A percentile compares a stretch with the other conserved stretches of the same genome.
Evolutionary conservation across 2,329 filamentous ascomycete genomes (phyloP).

Genomic region (Penicillium polonicum): DNA sequence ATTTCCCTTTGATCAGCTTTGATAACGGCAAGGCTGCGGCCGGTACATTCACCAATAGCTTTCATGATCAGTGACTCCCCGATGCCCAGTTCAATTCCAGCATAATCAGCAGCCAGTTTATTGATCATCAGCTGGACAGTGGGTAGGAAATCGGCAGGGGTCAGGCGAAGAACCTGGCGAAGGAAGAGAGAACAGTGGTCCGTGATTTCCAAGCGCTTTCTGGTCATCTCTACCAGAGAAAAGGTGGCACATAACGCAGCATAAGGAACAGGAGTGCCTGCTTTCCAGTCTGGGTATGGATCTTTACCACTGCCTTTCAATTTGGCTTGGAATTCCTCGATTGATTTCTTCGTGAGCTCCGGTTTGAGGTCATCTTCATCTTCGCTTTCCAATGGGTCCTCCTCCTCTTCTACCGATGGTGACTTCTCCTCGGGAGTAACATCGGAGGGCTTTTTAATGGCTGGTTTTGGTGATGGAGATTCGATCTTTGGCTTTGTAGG

Average conservation of each 20-base stretch:
- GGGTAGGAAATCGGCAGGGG: conserved; percentile 80
- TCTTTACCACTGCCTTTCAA: conserved; percentile 69
- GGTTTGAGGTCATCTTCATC: conserved; percentile 65
- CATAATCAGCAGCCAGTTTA: conserved; percentile 94
- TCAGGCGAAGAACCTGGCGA: conserved; percentile 88
- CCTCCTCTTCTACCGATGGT: conserved; percentile 38
- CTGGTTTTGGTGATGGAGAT: conserved; percentile 22
- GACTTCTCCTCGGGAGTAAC: conserved; percentile 39
- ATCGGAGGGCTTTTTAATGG: conserved; percentile 45
- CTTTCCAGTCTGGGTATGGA: conserved; percentile 92
- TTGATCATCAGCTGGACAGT: conserved; percentile 96
- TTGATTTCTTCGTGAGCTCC: conserved; percentile 68
- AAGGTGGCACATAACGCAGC: conserved; percentile 93
- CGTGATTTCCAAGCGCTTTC: conserved; percentile 83
- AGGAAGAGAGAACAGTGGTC: conserved; percentile 89
- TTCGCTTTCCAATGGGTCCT: conserved; percentile 47
- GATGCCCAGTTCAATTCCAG: conserved; percentile 95
- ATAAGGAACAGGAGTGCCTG: conserved; percentile 86
- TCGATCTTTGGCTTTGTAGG: conserved; percentile 20
- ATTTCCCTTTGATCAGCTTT: conserved; percentile 96
- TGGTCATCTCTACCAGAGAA: conserved; percentile 90
- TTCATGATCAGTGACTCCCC: conserved; percentile 99
- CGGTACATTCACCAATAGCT: conserved; percentile 91
- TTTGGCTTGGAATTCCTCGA: conserved; percentile 76
- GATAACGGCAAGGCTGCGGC: conserved; percentile 81